A percentile compares a stretch with the other conserved stretches of the same genome.
Evolutionary conservation across 176 grass and related monocot genomes (phyloP).

Genomic region (Cenchrus purpureus): DNA sequence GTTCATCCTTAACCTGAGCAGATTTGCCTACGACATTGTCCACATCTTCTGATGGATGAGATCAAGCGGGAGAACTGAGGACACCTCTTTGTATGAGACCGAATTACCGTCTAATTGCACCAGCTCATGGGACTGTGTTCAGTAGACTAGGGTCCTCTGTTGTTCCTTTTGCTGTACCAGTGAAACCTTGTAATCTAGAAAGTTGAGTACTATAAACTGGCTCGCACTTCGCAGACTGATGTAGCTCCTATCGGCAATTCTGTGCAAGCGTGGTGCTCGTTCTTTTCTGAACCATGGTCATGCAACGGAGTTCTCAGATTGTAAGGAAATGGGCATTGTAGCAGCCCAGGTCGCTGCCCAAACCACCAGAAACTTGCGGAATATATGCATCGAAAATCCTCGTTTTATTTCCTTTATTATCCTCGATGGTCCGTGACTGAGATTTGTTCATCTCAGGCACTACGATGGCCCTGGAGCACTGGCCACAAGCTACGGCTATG

Average conservation of each 20-base stretch:
- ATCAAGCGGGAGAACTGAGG: background rate
- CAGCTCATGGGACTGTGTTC: background rate
- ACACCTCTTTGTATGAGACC: background rate
- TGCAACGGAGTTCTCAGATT: background rate
- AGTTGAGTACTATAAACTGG: background rate
- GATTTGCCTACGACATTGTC: constrained; percentile 89
- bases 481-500: background rate
- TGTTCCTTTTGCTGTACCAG: background rate
- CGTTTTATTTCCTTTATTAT: background rate
- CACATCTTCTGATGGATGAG: constrained; percentile 82
- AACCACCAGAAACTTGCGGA: background rate
- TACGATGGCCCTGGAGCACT: background rate
- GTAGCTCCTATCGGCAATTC: background rate
- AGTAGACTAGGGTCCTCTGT: background rate
- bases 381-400: background rate
- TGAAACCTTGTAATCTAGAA: constrained; percentile 8
- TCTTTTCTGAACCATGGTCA: background rate
- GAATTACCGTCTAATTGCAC: background rate
- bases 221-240: background rate
- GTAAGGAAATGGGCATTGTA: background rate
- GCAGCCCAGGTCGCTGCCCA: background rate
- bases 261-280: background rate
- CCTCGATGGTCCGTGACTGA: background rate
- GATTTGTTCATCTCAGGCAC: background rate
- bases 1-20: constrained; percentile 62